Conservation (phyloP, 2,329 filamentous ascomycete species). For the Penicillium sp. region DNA sequence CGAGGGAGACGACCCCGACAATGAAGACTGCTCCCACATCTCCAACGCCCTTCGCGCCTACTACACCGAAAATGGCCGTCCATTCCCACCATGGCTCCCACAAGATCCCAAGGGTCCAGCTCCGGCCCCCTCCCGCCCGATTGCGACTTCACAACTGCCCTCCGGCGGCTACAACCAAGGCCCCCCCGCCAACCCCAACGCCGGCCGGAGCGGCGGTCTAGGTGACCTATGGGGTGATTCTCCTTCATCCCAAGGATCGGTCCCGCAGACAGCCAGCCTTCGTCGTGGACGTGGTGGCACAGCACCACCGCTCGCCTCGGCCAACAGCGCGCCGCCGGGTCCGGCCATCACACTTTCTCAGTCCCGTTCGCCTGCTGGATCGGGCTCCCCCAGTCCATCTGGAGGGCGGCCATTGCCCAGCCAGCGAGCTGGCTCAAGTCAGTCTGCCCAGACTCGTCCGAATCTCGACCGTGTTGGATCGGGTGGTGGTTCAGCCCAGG, state of each 20-base stretch:
- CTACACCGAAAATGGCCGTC: slow-evolving; percentile 82
- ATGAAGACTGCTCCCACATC: slow-evolving; percentile 87
- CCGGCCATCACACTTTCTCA: slow-evolving; percentile 18
- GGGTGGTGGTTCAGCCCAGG: slow-evolving; percentile 60
- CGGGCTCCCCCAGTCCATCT: slow-evolving; percentile 23
- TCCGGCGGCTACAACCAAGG: slow-evolving; percentile 30
- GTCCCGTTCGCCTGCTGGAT: slow-evolving; percentile 26
- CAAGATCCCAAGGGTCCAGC: slow-evolving; percentile 77
- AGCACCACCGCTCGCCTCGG: slow-evolving; percentile 22
- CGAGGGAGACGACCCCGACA: slow-evolving; percentile 45
- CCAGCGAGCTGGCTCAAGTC: slow-evolving; percentile 72
- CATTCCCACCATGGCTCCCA: slow-evolving; percentile 82
- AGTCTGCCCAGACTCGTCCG: slow-evolving; percentile 48
- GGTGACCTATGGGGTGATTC: slow-evolving; percentile 60
- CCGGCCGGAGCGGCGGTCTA: slow-evolving; percentile 42
- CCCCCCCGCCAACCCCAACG: slow-evolving; percentile 29
- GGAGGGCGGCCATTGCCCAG: slow-evolving; percentile 64
- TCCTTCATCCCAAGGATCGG: slow-evolving; percentile 27
- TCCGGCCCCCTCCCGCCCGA: slow-evolving; percentile 47
- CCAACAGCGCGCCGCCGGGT: slow-evolving; percentile 24
- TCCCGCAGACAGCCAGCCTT: slow-evolving; percentile 40
- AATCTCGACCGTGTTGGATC: slow-evolving; percentile 29
- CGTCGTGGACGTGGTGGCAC: slow-evolving; percentile 34
- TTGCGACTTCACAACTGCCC: slow-evolving; percentile 54
- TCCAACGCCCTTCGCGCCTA: slow-evolving; percentile 89